phyloP scores from a whole-genome alignment of 768 basidiomycete species.

The Polyporus arcularius region DNA sequence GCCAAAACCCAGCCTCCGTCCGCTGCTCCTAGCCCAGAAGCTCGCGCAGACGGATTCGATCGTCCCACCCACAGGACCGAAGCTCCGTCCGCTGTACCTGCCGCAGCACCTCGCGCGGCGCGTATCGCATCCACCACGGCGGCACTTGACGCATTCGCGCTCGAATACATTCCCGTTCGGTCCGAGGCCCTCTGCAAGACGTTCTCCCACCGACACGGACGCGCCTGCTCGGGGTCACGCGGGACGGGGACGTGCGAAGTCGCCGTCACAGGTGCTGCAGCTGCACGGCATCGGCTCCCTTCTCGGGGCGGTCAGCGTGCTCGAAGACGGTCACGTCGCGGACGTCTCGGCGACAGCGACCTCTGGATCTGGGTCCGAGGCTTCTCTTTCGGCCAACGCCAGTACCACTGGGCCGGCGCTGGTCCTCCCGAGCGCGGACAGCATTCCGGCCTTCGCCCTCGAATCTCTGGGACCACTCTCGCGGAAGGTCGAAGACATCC shows the following conservation, averaged over 20 bases:
- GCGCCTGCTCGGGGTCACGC: not conserved
- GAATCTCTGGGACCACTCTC: not conserved
- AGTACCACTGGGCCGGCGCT: not conserved
- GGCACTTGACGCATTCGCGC: slow-evolving; percentile 1
- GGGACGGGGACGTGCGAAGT: not conserved
- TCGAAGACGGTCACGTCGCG: not conserved
- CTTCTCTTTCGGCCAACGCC: not conserved
- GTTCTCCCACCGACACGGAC: no score
- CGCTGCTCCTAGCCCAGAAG: slow-evolving; percentile 27
- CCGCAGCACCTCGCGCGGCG: slow-evolving; percentile 14
- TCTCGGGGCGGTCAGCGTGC: slow-evolving; percentile 8
- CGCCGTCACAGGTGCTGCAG: not conserved
- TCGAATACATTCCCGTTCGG: not conserved
- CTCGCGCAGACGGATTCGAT: slow-evolving; percentile 17
- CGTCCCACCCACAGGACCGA: slow-evolving; percentile 1
- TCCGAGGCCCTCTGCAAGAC: no score
- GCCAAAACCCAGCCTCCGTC: slow-evolving; percentile 15
- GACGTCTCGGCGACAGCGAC: not conserved
- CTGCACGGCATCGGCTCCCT: slow-evolving; percentile 17
- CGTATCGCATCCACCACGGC: not conserved
- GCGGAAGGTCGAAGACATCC: slow-evolving; percentile 11
- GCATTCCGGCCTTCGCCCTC: not conserved
- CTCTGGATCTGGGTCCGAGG: not conserved
- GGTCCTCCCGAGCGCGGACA: not conserved
- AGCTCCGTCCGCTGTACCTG: slow-evolving; percentile 17